These are phyloP conservation scores for Calonectria montana DNA, from an alignment of 2,329 filamentous ascomycete species.

Conservation along the genomic window DNA sequence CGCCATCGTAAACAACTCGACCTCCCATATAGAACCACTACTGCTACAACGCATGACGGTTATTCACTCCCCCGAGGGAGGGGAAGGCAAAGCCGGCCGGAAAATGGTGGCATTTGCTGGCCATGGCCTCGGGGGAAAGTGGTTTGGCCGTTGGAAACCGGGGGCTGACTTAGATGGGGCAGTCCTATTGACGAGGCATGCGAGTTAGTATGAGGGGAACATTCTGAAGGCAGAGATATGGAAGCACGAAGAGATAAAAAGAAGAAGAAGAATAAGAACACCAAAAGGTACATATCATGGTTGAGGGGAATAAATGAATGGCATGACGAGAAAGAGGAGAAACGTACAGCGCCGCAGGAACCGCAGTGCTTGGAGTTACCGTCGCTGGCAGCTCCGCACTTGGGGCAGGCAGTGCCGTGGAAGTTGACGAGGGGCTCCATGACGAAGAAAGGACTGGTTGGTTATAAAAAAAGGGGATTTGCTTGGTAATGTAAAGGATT, in stretches of 20 bases:
- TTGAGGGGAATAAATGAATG: not conserved
- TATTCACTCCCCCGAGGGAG: not conserved
- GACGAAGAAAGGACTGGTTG: not conserved
- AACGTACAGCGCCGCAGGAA: constrained; percentile 67
- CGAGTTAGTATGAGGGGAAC: constrained; percentile 9
- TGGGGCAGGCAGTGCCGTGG: constrained; percentile 62
- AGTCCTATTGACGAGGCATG: constrained; percentile 29
- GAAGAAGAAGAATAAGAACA: not conserved
- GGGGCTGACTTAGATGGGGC: constrained; percentile 38
- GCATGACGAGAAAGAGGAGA: not conserved
- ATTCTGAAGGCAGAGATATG: not conserved
- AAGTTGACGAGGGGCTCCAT: constrained; percentile 52
- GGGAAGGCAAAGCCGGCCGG: not conserved
- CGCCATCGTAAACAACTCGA: not conserved
- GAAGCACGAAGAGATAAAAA: not conserved
- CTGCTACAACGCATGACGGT: constrained; percentile 1
- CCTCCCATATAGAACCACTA: constrained; percentile 11
- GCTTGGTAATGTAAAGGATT: not conserved
- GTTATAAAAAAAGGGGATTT: not conserved
- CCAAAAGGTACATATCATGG: not conserved
- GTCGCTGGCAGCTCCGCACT: constrained; percentile 62
- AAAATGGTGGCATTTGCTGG: not conserved
- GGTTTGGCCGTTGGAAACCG: not conserved
- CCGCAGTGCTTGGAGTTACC: constrained; percentile 63
- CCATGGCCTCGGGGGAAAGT: not conserved